phyloP scores from a whole-genome alignment of 106 monocot genomes.

The Dendrobium chrysotoxum region DNA sequence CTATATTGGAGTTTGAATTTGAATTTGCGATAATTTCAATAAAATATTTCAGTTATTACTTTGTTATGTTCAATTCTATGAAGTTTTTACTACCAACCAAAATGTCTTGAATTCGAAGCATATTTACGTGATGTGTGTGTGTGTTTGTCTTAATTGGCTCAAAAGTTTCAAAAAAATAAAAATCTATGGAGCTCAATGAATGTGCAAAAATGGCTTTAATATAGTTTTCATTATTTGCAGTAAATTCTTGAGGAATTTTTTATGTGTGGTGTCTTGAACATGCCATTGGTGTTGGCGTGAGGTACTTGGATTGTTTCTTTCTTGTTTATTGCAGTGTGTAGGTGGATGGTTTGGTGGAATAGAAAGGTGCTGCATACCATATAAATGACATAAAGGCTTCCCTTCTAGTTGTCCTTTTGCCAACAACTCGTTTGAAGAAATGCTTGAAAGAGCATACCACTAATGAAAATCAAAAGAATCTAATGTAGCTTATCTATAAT shows the following conservation, averaged over 20 bases:
- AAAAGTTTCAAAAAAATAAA: no score
- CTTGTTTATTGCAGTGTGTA: neutral
- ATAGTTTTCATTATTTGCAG: neutral
- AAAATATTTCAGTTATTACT: neutral
- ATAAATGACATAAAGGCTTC: neutral
- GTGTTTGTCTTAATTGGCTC: no score
- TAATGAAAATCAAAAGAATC: neutral
- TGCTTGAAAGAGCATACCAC: neutral
- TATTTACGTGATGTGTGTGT: no score
- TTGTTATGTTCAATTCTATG: no score
- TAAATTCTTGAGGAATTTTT: neutral
- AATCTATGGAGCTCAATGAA: no score
- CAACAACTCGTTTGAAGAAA: neutral
- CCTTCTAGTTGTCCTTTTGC: neutral
- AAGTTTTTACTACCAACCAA: no score
- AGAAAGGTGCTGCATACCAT: neutral
- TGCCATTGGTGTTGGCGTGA: neutral
- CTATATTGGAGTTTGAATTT: neutral
- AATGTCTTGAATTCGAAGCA: no score
- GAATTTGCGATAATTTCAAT: neutral
- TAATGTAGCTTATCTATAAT: no score
- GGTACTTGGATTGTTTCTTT: neutral
- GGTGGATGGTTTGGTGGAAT: neutral
- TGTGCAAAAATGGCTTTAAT: neutral
- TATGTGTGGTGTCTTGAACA: no score